phyloP scores from a whole-genome alignment of 2,329 filamentous ascomycete species.

The Aspergillus persii region DNA sequence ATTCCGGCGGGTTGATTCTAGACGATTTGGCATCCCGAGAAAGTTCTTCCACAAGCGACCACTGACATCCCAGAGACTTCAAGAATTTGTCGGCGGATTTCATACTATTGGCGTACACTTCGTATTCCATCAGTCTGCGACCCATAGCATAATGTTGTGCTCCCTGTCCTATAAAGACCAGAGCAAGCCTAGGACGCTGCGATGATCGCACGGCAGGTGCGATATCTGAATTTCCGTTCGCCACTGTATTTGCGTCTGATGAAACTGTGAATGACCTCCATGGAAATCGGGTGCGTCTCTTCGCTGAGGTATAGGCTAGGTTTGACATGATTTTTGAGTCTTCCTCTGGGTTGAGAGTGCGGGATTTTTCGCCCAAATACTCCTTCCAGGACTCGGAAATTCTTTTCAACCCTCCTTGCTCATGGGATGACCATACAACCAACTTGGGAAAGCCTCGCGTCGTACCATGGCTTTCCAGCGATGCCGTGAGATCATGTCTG shows the following conservation, averaged over 20 bases:
- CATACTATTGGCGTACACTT: too few relatives aligned
- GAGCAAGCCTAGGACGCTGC: too few relatives aligned
- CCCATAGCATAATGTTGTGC: too few relatives aligned
- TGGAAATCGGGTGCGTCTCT: neutral
- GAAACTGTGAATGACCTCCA: neutral
- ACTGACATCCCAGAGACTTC: too few relatives aligned
- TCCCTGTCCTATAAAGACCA: too few relatives aligned
- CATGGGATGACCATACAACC: neutral
- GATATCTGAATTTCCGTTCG: neutral
- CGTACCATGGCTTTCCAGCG: too few relatives aligned
- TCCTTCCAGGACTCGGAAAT: neutral
- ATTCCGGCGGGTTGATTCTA: too few relatives aligned
- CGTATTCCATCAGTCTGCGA: too few relatives aligned
- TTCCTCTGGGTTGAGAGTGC: neutral
- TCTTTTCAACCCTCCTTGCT: neutral
- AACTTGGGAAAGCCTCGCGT: neutral
- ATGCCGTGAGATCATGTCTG: neutral
- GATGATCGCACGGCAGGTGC: neutral
- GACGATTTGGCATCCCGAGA: constrained; percentile 11
- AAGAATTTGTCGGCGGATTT: too few relatives aligned
- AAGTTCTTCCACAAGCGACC: constrained; percentile 19
- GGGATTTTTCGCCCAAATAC: neutral
- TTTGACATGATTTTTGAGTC: neutral
- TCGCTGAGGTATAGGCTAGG: constrained; percentile 5
- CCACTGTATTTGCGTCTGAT: neutral